phyloP scores from a whole-genome alignment of 345 rosid genomes.

The Melaleuca alternifolia region DNA sequence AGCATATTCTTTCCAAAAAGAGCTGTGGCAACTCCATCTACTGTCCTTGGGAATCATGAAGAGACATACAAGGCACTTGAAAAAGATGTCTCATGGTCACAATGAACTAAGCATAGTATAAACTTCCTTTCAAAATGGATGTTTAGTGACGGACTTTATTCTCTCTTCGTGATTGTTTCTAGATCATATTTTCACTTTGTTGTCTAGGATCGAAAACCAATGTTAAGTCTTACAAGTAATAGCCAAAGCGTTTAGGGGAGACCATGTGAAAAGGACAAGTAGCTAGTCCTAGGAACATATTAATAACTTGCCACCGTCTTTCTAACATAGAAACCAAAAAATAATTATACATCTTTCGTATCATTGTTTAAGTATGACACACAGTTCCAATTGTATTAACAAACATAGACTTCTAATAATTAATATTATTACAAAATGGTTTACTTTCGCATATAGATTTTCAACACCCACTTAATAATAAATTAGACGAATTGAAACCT shows the following conservation, averaged over 20 bases:
- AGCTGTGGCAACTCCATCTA: neutral
- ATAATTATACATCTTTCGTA: neutral
- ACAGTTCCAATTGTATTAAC: neutral
- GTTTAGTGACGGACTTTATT: neutral
- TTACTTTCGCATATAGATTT: neutral
- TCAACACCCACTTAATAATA: neutral
- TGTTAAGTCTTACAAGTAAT: neutral
- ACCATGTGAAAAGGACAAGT: neutral
- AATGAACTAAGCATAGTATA: neutral
- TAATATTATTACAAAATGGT: neutral
- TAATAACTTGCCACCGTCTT: neutral
- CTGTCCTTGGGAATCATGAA: neutral
- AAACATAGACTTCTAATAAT: neutral
- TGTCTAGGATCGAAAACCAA: neutral
- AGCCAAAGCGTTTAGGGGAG: neutral
- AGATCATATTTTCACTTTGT: neutral
- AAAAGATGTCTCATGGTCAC: neutral
- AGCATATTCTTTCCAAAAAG: neutral
- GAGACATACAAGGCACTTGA: neutral
- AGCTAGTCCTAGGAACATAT: neutral
- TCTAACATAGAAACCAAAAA: neutral
- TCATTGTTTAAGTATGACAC: neutral
- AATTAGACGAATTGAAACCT: neutral
- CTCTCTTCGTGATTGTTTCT: neutral
- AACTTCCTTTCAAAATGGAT: neutral